phyloP scores from a whole-genome alignment of 306 rosid species.

The Phaseolus lunatus region DNA sequence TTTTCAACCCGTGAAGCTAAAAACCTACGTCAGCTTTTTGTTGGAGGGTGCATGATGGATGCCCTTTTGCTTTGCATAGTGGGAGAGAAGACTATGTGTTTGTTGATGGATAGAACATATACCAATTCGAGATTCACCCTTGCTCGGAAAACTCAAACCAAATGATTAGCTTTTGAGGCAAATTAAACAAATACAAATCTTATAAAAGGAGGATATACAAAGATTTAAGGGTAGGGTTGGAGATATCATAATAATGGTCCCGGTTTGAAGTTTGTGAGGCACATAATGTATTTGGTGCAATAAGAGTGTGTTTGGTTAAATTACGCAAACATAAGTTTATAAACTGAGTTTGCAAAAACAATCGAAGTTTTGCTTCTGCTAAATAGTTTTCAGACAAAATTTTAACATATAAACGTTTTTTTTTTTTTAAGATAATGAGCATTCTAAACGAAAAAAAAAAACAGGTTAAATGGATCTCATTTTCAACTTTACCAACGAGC shows the following conservation, averaged over 20 bases:
- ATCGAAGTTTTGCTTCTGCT: too few relatives aligned
- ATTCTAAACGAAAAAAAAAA: too few relatives aligned
- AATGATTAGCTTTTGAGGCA: slow-evolving; percentile 62
- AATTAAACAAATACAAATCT: background rate
- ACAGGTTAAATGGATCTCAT: too few relatives aligned
- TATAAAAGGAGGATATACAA: background rate
- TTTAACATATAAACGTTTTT: too few relatives aligned
- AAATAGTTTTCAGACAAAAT: too few relatives aligned
- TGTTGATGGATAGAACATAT: slow-evolving; percentile 67
- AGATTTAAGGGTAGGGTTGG: slow-evolving; percentile 2
- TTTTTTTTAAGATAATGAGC: too few relatives aligned
- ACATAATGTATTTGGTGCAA: background rate
- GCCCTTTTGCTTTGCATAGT: slow-evolving; percentile 63
- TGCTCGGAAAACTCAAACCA: slow-evolving; percentile 60
- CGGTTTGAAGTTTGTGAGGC: slow-evolving; percentile 27
- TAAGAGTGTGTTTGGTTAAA: too few relatives aligned
- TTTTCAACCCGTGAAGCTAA: slow-evolving; percentile 50
- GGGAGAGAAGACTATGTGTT: slow-evolving; percentile 50
- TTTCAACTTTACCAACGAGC: too few relatives aligned
- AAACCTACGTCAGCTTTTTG: slow-evolving; percentile 52
- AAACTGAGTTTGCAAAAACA: too few relatives aligned
- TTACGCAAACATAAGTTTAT: too few relatives aligned
- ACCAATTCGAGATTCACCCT: slow-evolving; percentile 62
- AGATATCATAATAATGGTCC: slow-evolving; percentile 49
- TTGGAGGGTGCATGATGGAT: slow-evolving; percentile 56